A percentile compares a stretch with the other conserved stretches of the same genome.
Evolutionary conservation across 2,329 filamentous ascomycete species (phyloP).

Genomic region (Colletotrichum brevisporum): DNA sequence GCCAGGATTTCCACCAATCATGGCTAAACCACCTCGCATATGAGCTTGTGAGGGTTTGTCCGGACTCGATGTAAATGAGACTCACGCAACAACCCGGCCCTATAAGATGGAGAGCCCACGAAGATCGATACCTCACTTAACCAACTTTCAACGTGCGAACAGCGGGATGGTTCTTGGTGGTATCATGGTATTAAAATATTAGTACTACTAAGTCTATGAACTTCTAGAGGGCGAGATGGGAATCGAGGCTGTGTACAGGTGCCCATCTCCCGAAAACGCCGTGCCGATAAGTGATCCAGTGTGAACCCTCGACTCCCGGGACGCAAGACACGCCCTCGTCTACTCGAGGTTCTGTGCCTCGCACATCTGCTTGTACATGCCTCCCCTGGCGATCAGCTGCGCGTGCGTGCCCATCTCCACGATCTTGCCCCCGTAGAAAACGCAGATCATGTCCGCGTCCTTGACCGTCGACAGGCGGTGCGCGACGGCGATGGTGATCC

Average conservation of each 20-base stretch:
- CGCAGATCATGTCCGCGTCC: slow-evolving; percentile 72
- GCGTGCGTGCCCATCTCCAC: slow-evolving; percentile 73
- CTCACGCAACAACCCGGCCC: no score
- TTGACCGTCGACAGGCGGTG: slow-evolving; percentile 71
- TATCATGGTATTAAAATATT: slow-evolving; percentile 14
- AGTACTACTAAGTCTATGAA: slow-evolving; percentile 2
- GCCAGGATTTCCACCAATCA: no score
- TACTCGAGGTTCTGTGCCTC: slow-evolving; percentile 58
- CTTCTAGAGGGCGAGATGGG: not conserved
- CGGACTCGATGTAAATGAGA: no score
- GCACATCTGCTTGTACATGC: slow-evolving; percentile 69
- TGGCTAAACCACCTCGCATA: no score
- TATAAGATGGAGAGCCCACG: no score
- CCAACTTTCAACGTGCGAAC: no score
- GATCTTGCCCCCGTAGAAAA: slow-evolving; percentile 70
- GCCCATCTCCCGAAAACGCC: slow-evolving; percentile 10
- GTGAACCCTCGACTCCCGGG: not conserved
- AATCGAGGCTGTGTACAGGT: slow-evolving; percentile 1
- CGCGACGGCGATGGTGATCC: slow-evolving; percentile 75
- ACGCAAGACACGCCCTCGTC: not conserved
- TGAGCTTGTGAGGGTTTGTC: no score
- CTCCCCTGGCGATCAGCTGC: slow-evolving; percentile 65
- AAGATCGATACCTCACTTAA: no score
- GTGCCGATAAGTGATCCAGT: not conserved
- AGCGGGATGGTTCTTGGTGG: not conserved